These are phyloP conservation scores for Pyronema domesticum DNA, from an alignment of 495 filamentous ascomycete genomes.

Conservation along the genomic window DNA sequence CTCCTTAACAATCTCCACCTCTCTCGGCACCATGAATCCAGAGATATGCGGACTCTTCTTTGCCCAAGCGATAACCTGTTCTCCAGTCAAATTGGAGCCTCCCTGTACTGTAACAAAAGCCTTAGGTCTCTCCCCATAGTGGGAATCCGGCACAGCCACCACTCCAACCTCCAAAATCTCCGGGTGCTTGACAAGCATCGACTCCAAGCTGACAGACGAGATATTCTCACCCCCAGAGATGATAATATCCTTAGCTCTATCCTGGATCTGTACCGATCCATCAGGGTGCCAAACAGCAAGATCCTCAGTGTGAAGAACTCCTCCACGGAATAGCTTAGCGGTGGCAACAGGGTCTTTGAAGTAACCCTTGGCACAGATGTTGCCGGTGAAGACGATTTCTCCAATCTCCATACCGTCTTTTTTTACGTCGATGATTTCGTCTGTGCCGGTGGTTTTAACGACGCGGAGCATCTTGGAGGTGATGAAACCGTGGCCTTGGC, in stretches of 20 bases:
- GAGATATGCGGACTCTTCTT: slow-evolving; percentile 59
- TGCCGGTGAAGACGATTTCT: slow-evolving; percentile 78
- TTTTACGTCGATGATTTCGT: slow-evolving; percentile 48
- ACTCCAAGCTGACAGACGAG: slow-evolving; percentile 78
- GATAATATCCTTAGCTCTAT: slow-evolving; percentile 93
- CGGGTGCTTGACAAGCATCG: slow-evolving; percentile 78
- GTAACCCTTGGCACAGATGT: slow-evolving; percentile 84
- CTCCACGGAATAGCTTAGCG: slow-evolving; percentile 69
- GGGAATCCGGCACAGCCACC: slow-evolving; percentile 70
- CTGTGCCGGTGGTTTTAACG: slow-evolving; percentile 47
- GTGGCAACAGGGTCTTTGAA: slow-evolving; percentile 82
- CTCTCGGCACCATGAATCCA: slow-evolving; percentile 87
- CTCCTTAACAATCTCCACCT: slow-evolving; percentile 75
- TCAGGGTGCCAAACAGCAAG: slow-evolving; percentile 83
- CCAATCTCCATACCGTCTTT: slow-evolving; percentile 78
- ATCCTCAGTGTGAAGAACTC: slow-evolving; percentile 75
- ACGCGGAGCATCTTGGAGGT: slow-evolving; percentile 67
- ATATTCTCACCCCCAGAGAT: slow-evolving; percentile 98
- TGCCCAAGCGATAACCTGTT: slow-evolving; percentile 75
- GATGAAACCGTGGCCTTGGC: slow-evolving; percentile 79
- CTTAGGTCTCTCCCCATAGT: slow-evolving; percentile 91
- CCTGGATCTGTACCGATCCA: slow-evolving; percentile 77
- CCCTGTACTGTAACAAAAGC: slow-evolving; percentile 66
- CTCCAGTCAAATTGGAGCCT: slow-evolving; percentile 32
- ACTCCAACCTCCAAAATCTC: slow-evolving; percentile 80